A percentile compares a stretch with the other conserved stretches of the same genome.
Conservation (phyloP, 2,329 filamentous ascomycete species). For the Hymenoscyphus albidus region DNA sequence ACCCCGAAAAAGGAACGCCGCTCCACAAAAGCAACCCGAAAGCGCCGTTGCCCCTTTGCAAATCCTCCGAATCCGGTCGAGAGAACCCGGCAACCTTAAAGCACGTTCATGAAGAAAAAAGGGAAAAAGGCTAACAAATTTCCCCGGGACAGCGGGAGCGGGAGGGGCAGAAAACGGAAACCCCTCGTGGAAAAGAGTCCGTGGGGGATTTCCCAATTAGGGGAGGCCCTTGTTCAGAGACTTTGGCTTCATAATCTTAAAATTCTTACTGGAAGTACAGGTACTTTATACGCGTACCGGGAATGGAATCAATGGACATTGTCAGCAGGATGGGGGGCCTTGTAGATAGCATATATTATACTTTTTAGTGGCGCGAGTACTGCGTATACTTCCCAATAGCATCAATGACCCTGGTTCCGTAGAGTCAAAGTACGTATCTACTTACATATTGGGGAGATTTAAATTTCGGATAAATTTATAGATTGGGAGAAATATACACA, state of each 20-base stretch:
- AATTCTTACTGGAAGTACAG: not conserved
- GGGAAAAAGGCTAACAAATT: not conserved
- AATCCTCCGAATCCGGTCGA: not conserved
- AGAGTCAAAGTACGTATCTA: not conserved
- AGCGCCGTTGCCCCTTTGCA: not conserved
- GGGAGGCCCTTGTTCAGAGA: not conserved
- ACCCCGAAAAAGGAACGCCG: not conserved
- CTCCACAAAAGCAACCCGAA: not conserved
- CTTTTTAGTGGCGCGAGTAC: not conserved
- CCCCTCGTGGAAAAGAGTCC: not conserved
- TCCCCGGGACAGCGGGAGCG: not conserved
- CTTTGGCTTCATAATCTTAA: not conserved
- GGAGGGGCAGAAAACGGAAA: not conserved
- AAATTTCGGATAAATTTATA: not conserved
- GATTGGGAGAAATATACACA: not conserved
- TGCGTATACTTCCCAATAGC: not conserved
- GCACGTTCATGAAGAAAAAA: not conserved
- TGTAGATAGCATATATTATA: not conserved
- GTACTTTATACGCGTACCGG: not conserved
- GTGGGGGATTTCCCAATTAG: not conserved
- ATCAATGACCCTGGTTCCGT: not conserved
- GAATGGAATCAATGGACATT: not conserved
- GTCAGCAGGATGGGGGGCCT: not conserved
- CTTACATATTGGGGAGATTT: not conserved
- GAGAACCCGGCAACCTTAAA: not conserved